Evolutionary conservation across 345 rosid genomes (phyloP).

Genomic region (Eucalyptus leucophloia): DNA sequence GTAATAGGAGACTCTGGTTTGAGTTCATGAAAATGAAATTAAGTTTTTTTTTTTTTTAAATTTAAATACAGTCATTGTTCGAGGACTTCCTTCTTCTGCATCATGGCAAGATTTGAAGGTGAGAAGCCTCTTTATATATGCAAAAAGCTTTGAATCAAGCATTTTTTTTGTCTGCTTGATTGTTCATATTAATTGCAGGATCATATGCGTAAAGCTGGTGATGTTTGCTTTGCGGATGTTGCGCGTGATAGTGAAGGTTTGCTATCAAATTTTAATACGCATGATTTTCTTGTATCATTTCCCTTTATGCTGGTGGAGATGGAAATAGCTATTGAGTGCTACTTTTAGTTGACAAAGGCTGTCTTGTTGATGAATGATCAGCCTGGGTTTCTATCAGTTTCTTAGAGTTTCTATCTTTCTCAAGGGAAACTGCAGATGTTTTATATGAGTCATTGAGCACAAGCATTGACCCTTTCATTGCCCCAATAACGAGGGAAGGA

Average conservation of each 20-base stretch:
- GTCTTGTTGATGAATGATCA: background rate
- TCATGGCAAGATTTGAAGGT: conserved; percentile 99
- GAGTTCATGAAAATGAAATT: background rate
- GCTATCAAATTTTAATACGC: background rate
- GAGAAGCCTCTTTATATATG: background rate
- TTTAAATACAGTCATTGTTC: conserved; percentile 61
- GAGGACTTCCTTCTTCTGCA: conserved; percentile 81
- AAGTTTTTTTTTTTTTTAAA: background rate
- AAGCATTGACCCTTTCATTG: background rate
- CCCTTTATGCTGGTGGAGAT: background rate
- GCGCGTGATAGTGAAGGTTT: conserved; percentile 81
- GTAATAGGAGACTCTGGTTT: background rate
- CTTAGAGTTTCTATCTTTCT: background rate
- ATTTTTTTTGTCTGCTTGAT: background rate
- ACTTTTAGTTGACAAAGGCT: background rate
- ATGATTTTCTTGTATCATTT: background rate
- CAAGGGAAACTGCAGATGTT: background rate
- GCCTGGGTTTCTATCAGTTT: background rate
- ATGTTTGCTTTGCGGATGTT: conserved; percentile 93
- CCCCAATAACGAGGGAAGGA: background rate
- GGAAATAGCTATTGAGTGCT: background rate
- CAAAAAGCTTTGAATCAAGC: background rate
- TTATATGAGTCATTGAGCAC: background rate
- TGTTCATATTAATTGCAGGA: conserved; percentile 35
- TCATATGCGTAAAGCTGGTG: conserved; percentile 96